Conservation (phyloP, 495 filamentous ascomycete genomes). For the Podospora comata region DNA sequence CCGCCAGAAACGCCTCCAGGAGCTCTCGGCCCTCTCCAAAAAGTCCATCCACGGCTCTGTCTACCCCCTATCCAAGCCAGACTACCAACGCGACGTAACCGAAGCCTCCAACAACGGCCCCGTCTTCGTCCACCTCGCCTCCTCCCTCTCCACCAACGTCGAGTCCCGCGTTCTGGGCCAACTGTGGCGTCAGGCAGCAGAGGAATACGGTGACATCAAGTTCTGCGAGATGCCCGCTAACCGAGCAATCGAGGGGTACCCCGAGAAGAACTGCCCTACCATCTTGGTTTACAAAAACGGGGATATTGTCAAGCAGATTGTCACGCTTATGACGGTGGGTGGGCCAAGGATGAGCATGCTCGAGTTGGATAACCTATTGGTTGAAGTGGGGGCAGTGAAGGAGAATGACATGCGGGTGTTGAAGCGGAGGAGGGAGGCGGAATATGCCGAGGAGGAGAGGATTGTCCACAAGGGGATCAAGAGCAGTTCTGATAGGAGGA, state of each 20-base stretch:
- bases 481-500: conserved; percentile 36
- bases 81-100: conserved; percentile 89
- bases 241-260: conserved; percentile 95
- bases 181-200: conserved; percentile 81
- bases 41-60: conserved; percentile 82
- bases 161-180: conserved; percentile 79
- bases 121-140: conserved; percentile 84
- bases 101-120: conserved; percentile 70
- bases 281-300: conserved; percentile 89
- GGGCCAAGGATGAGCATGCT: conserved; percentile 64
- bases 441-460: conserved; percentile 54
- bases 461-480: conserved; percentile 45
- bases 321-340: conserved; percentile 76
- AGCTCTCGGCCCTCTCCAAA: conserved; percentile 69
- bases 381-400: conserved; percentile 74
- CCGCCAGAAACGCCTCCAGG: conserved; percentile 75
- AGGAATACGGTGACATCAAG: conserved; percentile 86
- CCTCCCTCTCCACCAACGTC: conserved; percentile 68
- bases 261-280: conserved; percentile 90
- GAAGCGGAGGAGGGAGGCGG: conserved; percentile 56
- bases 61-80: conserved; percentile 89
- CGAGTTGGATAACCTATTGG: conserved; percentile 69
- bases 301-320: conserved; percentile 82
- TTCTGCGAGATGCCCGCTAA: conserved; percentile 94
- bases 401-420: conserved; percentile 73